Base-by-base conservation (phyloP, 2,329 filamentous ascomycete genomes). In the Lomentospora prolificans region DNA sequence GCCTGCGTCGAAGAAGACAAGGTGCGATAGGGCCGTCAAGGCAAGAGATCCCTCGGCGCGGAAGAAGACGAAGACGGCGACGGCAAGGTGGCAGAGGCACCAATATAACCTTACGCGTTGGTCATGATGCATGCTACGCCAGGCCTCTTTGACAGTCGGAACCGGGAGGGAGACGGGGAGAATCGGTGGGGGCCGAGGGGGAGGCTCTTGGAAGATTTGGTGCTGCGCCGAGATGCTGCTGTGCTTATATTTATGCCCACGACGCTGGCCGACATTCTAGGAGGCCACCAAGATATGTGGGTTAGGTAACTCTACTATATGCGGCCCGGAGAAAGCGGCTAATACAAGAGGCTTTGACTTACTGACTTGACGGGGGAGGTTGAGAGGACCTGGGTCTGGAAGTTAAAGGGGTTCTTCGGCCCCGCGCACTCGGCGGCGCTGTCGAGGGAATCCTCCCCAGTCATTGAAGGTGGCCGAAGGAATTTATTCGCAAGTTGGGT, bases 171-270 rank as follows among this genome's bases (percentile, higher is more conserved):
- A 95, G 56, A 91, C 90, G 1, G 94, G 94, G 0, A 99, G 81
- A 36, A 92, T 87, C 24, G 96, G 81, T 3, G 94, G 92, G 1
- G 91, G 87, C 55, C 91, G 82, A 3, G 83, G 87, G 0, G 90
- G 85, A 5, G 94, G 94, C 68, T 96, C 90, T 63, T 95, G 89
- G 70, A 97, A 96, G 70, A 97, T 95, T 70, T 96, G 91, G 68
- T 97, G 91, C 64, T 85, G 82, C 6, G 82, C 74, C 19, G 89
- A 95, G 57, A 99, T 87, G 67, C 89, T 95, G 68, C 89, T 95
- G 74, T 97, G 92, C 68, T 96, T 96, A 78, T 99, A 99, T 69
- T 94, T 90, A 75, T 99, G 94, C 60, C 94, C 94, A 59, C 92
- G 86, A 61, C 94, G 84, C 70, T 96, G 89, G 60, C 91, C 91